Percentiles rank a stretch among this genome's conserved stretches.
phyloP scores from a whole-genome alignment of 108 stramenopile genomes.

The Cylindrotheca closterium region DNA sequence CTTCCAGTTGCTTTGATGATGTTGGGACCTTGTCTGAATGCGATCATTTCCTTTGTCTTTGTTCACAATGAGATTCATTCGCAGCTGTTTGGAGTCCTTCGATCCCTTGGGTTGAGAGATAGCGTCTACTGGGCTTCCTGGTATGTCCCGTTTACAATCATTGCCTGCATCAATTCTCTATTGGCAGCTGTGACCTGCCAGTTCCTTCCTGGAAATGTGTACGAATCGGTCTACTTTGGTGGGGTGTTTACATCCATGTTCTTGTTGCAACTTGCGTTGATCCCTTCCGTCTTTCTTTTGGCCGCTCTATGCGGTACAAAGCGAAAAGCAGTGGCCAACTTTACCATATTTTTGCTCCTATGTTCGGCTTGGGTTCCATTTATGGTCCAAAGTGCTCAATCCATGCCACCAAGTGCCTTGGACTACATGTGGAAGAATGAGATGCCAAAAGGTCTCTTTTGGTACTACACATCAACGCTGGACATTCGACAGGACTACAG shows the following conservation, averaged over 20 bases:
- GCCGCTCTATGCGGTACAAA: slow-evolving; percentile 42
- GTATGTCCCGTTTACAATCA: slow-evolving; percentile 32
- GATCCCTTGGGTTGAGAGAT: slow-evolving; percentile 34
- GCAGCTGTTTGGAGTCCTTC: slow-evolving; percentile 39
- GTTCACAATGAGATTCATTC: slow-evolving; percentile 42
- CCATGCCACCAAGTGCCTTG: too few relatives aligned
- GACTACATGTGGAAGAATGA: background rate
- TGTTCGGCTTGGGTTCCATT: slow-evolving; percentile 23
- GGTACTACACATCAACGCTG: slow-evolving; percentile 1
- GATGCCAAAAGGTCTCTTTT: slow-evolving; percentile 18
- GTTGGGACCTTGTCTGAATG: slow-evolving; percentile 40
- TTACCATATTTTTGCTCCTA: slow-evolving; percentile 30
- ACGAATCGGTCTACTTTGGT: slow-evolving; percentile 27
- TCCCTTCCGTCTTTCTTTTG: slow-evolving; percentile 42
- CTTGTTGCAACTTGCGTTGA: slow-evolving; percentile 44
- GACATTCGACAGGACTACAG: too few relatives aligned
- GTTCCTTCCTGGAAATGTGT: slow-evolving; percentile 33
- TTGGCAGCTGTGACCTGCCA: slow-evolving; percentile 33
- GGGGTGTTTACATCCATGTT: slow-evolving; percentile 35
- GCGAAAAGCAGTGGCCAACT: slow-evolving; percentile 9
- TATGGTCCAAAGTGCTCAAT: background rate
- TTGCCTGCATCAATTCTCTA: slow-evolving; percentile 32
- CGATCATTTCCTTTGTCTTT: slow-evolving; percentile 39
- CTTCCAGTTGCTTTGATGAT: slow-evolving; percentile 43
- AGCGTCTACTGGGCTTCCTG: slow-evolving; percentile 47